phyloP scores from a whole-genome alignment of 148 eudicot genomes.

The Silene conica region DNA sequence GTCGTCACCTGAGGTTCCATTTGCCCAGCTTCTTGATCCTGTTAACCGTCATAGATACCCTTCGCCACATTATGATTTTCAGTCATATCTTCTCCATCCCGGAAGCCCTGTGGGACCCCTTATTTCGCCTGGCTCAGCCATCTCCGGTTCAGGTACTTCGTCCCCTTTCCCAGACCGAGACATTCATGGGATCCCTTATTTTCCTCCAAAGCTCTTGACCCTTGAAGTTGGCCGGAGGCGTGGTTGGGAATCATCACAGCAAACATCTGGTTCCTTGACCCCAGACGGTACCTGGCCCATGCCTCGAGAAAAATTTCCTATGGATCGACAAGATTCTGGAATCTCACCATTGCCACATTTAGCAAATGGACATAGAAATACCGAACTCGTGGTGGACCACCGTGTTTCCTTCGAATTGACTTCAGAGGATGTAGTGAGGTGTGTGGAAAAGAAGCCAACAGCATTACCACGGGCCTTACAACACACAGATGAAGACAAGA shows the following conservation, averaged over 20 bases:
- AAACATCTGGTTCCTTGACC: slow-evolving; percentile 67
- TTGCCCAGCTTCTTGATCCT: slow-evolving; percentile 80
- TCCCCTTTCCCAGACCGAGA: slow-evolving; percentile 76
- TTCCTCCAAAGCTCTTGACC: slow-evolving; percentile 54
- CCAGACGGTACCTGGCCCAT: slow-evolving; percentile 52
- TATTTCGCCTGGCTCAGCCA: slow-evolving; percentile 84
- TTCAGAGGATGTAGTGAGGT: slow-evolving; percentile 72
- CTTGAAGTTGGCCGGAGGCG: slow-evolving; percentile 41
- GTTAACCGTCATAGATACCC: slow-evolving; percentile 43
- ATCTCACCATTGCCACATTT: slow-evolving; percentile 39
- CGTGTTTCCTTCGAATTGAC: slow-evolving; percentile 85
- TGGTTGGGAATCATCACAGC: slow-evolving; percentile 65
- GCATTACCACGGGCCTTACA: slow-evolving; percentile 38
- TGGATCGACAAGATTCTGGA: slow-evolving; percentile 51
- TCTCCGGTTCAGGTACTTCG: slow-evolving; percentile 82
- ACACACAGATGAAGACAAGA: slow-evolving; percentile 24
- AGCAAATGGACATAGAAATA: slow-evolving; percentile 34
- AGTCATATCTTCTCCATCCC: slow-evolving; percentile 71
- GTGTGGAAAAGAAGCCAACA: slow-evolving; percentile 66
- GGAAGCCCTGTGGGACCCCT: slow-evolving; percentile 86
- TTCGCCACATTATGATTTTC: slow-evolving; percentile 67
- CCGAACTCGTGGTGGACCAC: slow-evolving; percentile 43
- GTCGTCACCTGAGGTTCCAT: slow-evolving; percentile 97
- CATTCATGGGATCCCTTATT: slow-evolving; percentile 37
- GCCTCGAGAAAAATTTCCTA: slow-evolving; percentile 35